Base-by-base conservation (phyloP, 768 basidiomycete genomes). In the Gloeopeniophorella convolvens region DNA sequence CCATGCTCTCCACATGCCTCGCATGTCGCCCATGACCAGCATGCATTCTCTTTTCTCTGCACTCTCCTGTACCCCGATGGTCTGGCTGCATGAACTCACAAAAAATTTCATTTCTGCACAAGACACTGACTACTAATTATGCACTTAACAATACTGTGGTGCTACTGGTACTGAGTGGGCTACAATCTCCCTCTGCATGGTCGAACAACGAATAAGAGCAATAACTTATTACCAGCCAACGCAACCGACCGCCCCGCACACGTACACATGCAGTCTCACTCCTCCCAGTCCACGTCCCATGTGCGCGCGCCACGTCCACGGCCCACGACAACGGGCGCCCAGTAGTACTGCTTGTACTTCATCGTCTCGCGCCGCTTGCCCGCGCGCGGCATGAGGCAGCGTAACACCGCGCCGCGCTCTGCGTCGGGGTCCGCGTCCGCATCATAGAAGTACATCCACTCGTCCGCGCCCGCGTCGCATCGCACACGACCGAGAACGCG, bases 311-410 rank as follows among this genome's bases (percentile, higher is more conserved):
- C 48, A 3, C 42, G 41, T 2, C 50, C 44, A 13, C 57, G 54
- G 40, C 55, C 47, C 20, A 58, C 34, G 18, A 51, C 42, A 20
- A 89, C 66, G 8, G 87, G 87, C 24, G 74, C 73, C 68, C 81
- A 89, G 66, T 89, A 90, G 67, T 90, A 90, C 63, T 87, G 83
- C 65, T 89, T 89, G 54, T 83, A 85, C 68, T 87, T 83, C 74
- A 83, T 88, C 63, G 85, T 89, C 66, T 79, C 84, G 40, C 68
- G 80, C 46, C 87, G 69, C 67, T 88, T 89, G 47, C 73, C 83
- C 18, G 80, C 76, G 12, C 83, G 77, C 1, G 84, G 84, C 39
- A 48, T 46, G 26, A 56, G 35, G 12, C 47, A 43, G 10, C 39
- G 30, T 11, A 58, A 27, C 26, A 56, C 42, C 12, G 43, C 54